Conservation (phyloP, 305 asterid species). For the Fraxinus ornus region DNA sequence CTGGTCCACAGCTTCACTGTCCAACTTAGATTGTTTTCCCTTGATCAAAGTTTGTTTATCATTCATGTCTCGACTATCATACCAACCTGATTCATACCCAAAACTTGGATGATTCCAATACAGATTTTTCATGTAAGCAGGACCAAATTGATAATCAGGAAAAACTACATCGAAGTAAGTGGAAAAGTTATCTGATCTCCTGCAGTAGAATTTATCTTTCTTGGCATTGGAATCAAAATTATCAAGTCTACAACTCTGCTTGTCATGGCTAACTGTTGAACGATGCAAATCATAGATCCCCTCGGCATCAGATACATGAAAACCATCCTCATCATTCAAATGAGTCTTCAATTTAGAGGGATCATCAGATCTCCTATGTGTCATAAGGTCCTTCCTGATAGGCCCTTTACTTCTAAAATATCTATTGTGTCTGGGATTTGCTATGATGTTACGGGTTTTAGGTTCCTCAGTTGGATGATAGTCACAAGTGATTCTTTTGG, state of each 20-base stretch:
- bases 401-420: slow-evolving; percentile 32
- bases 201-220: slow-evolving; percentile 24
- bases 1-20: slow-evolving; percentile 25
- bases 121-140: slow-evolving; percentile 26
- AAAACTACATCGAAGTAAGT: slow-evolving; percentile 24
- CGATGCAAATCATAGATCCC: slow-evolving; percentile 27
- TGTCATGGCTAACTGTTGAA: slow-evolving; percentile 25
- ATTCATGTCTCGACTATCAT: slow-evolving; percentile 21
- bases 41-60: slow-evolving; percentile 26
- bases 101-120: slow-evolving; percentile 28
- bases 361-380: slow-evolving; percentile 26
- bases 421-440: slow-evolving; percentile 26
- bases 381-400: slow-evolving; percentile 23
- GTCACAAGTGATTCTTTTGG: slow-evolving; percentile 25
- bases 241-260: slow-evolving; percentile 22
- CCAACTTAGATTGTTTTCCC: slow-evolving; percentile 24
- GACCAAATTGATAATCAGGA: slow-evolving; percentile 30
- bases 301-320: slow-evolving; percentile 28
- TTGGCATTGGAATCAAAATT: slow-evolving; percentile 24
- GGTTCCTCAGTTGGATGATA: slow-evolving; percentile 25
- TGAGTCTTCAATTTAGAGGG: slow-evolving; percentile 24
- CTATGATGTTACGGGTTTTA: slow-evolving; percentile 20
- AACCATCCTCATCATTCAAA: slow-evolving; percentile 30
- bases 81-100: slow-evolving; percentile 31
- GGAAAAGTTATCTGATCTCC: slow-evolving; percentile 23